Percentiles rank a stretch among this genome's conserved stretches.
These are phyloP conservation scores for Cadophora sp. DNA, from an alignment of 2,329 filamentous ascomycete species.

Conservation along the genomic window DNA sequence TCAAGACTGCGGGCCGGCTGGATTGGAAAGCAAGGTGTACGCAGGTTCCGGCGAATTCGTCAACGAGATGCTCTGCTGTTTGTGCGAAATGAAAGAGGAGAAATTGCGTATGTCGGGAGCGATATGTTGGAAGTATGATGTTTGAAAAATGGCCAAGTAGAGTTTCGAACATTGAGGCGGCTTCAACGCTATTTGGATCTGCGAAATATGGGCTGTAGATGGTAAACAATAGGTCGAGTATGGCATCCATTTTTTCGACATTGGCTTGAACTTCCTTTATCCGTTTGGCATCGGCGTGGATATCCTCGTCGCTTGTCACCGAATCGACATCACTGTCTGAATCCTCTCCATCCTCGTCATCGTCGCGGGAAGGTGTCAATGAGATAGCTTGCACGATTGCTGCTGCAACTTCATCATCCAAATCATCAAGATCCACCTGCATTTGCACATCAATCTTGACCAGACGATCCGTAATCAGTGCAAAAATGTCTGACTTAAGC, in stretches of 20 bases:
- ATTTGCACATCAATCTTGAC: slow-evolving; percentile 97
- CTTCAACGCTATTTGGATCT: slow-evolving; percentile 70
- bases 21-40: slow-evolving; percentile 73
- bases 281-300: slow-evolving; percentile 66
- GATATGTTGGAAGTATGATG: slow-evolving; percentile 88
- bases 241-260: slow-evolving; percentile 88
- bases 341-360: slow-evolving; percentile 55
- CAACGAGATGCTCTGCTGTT: slow-evolving; percentile 76
- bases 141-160: slow-evolving; percentile 85
- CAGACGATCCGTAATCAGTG: slow-evolving; percentile 82
- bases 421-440: slow-evolving; percentile 89
- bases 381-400: slow-evolving; percentile 67
- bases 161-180: slow-evolving; percentile 76
- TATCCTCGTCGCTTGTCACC: slow-evolving; percentile 72
- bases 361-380: slow-evolving; percentile 52
- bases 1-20: slow-evolving; percentile 70
- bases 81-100: slow-evolving; percentile 96
- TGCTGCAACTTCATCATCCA: slow-evolving; percentile 86
- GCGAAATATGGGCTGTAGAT: slow-evolving; percentile 79
- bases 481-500: slow-evolving; percentile 79
- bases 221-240: slow-evolving; percentile 86
- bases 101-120: slow-evolving; percentile 93
- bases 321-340: slow-evolving; percentile 73
- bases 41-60: slow-evolving; percentile 82
- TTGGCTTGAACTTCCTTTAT: slow-evolving; percentile 79